A percentile compares a stretch with the other conserved stretches of the same genome.
These are phyloP conservation scores for Alternaria atra DNA, from an alignment of 2,329 filamentous ascomycete genomes.

Conservation along the genomic window DNA sequence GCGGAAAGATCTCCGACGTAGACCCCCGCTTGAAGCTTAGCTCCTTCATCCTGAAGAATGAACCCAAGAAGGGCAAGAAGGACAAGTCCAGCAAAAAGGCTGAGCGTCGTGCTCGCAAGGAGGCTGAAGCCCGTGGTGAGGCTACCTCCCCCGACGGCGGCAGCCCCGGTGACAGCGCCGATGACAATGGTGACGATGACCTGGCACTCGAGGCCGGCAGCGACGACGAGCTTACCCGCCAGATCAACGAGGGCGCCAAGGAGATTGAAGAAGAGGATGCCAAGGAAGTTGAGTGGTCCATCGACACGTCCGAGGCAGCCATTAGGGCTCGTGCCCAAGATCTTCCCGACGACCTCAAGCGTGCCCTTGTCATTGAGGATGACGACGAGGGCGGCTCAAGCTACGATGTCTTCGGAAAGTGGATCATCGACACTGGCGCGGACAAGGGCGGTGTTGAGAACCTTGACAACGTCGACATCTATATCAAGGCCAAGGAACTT, in stretches of 20 bases:
- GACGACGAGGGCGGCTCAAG: slow-evolving; percentile 81
- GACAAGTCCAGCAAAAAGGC: slow-evolving; percentile 96
- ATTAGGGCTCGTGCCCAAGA: slow-evolving; percentile 93
- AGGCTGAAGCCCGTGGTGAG: slow-evolving; percentile 66
- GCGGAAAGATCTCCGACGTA: slow-evolving; percentile 90
- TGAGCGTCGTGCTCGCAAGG: slow-evolving; percentile 83
- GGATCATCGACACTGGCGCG: slow-evolving; percentile 81
- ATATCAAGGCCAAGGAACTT: slow-evolving; percentile 95
- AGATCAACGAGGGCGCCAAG: slow-evolving; percentile 72
- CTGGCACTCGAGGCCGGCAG: slow-evolving; percentile 76
- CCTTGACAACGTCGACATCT: slow-evolving; percentile 89
- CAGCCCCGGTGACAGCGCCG: slow-evolving; percentile 73
- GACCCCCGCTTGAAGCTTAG: slow-evolving; percentile 95
- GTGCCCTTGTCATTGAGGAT: slow-evolving; percentile 83
- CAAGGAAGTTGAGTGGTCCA: slow-evolving; percentile 92
- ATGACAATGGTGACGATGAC: slow-evolving; percentile 71
- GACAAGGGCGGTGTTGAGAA: slow-evolving; percentile 77
- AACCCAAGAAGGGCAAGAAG: slow-evolving; percentile 93
- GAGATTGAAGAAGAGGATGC: slow-evolving; percentile 77
- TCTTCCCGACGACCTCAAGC: slow-evolving; percentile 94
- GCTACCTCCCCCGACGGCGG: slow-evolving; percentile 63
- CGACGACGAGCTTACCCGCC: slow-evolving; percentile 89
- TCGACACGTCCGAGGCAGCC: slow-evolving; percentile 95
- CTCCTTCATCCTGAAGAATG: slow-evolving; percentile 96
- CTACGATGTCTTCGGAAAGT: slow-evolving; percentile 92